phyloP scores from a whole-genome alignment of 768 basidiomycete genomes.

The Leucosporidium creatinivorum region DNA sequence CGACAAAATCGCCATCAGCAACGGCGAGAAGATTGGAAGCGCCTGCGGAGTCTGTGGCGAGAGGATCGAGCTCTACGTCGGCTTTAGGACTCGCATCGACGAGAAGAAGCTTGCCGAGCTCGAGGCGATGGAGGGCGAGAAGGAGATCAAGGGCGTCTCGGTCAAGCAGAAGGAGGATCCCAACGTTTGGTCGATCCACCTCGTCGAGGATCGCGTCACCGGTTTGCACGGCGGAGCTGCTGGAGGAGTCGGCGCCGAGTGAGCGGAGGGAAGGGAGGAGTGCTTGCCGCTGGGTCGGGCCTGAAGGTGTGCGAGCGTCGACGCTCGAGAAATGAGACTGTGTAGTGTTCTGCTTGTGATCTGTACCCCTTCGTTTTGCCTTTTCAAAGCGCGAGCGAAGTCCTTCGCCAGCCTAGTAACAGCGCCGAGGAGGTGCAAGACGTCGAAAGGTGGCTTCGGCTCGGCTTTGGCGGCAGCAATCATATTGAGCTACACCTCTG shows the following conservation, averaged over 20 bases:
- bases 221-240: no score
- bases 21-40: no score
- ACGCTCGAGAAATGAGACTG: no score
- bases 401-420: background rate
- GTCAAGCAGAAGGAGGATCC: background rate
- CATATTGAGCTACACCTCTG: no score
- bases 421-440: background rate
- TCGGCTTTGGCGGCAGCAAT: no score
- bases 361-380: background rate
- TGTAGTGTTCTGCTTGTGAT: background rate
- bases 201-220: background rate
- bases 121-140: conserved; percentile 1
- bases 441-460: no score
- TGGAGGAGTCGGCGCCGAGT: no score
- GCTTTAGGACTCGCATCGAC: background rate
- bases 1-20: no score
- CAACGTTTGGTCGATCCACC: background rate
- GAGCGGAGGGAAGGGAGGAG: no score
- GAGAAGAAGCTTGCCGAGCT: background rate
- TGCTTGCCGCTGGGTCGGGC: no score
- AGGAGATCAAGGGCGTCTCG: background rate
- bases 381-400: background rate
- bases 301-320: no score
- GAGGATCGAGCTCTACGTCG: background rate
- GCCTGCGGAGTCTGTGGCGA: background rate